These are phyloP conservation scores for Nepenthes gracilis DNA, from an alignment of 148 eudicot genomes.

Conservation along the genomic window DNA sequence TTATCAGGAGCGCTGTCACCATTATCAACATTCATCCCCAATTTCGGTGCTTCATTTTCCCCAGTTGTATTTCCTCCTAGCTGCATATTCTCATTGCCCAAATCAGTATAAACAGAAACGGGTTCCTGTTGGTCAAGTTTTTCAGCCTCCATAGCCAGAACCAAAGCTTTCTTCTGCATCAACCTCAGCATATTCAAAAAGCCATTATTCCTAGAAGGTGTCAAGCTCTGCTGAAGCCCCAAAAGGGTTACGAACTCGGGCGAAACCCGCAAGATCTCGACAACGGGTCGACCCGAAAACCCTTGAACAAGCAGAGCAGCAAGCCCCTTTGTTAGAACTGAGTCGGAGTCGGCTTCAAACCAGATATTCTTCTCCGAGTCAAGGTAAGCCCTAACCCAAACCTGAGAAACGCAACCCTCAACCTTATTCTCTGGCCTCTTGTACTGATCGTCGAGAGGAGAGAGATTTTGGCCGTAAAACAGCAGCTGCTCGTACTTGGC, in stretches of 20 bases:
- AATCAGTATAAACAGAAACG: background rate
- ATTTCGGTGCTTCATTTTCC: background rate
- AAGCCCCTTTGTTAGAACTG: conserved; percentile 70
- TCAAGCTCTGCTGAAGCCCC: conserved; percentile 76
- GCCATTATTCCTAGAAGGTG: conserved; percentile 85
- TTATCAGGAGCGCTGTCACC: background rate
- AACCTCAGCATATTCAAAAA: conserved; percentile 77
- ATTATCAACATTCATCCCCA: background rate
- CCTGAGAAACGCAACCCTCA: conserved; percentile 91
- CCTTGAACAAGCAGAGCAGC: conserved; percentile 86
- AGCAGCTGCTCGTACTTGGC: conserved; percentile 80
- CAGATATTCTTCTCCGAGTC: conserved; percentile 36
- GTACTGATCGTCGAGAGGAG: conserved; percentile 38
- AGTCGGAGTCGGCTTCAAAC: conserved; percentile 84
- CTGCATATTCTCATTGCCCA: background rate
- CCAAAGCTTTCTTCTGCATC: conserved; percentile 72
- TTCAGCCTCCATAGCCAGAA: conserved; percentile 51
- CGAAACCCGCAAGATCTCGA: conserved; percentile 52
- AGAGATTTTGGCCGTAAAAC: conserved; percentile 55
- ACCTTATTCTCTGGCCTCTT: conserved; percentile 71
- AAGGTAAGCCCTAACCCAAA: conserved; percentile 78
- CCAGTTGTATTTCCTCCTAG: background rate
- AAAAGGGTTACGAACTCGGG: conserved; percentile 64
- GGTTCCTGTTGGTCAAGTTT: conserved; percentile 3
- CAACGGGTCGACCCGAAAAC: conserved; percentile 60